Evolutionary conservation across 202 grass and related monocot genomes (phyloP).

Genomic region (Schoenoplectus triqueter): DNA sequence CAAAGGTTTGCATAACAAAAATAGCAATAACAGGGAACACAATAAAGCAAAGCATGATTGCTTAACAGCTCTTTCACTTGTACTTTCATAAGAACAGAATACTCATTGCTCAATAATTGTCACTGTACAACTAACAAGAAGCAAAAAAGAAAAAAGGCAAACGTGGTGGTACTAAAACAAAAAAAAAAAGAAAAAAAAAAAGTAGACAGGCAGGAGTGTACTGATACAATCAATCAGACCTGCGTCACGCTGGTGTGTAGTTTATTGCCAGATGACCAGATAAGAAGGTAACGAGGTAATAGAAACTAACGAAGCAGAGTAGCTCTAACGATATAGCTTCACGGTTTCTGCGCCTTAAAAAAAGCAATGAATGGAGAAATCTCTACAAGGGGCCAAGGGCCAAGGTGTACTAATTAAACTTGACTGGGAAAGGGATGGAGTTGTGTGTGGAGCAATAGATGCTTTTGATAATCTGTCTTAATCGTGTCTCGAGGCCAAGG

Average conservation of each 20-base stretch:
- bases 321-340: conserved; percentile 18
- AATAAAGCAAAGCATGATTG: conserved; percentile 12
- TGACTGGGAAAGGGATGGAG: conserved; percentile 24
- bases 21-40: conserved; percentile 27
- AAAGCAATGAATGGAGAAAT: neutral
- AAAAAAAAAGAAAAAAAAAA: neutral
- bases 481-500: conserved; percentile 30
- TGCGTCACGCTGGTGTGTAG: neutral
- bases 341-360: conserved; percentile 20
- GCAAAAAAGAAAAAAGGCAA: neutral
- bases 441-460: conserved; percentile 25
- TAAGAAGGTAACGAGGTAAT: conserved; percentile 20
- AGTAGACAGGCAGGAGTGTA: neutral
- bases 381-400: neutral
- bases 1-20: conserved; percentile 33
- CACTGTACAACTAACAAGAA: neutral
- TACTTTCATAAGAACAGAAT: neutral
- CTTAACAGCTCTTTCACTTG: conserved; percentile 2
- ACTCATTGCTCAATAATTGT: conserved; percentile 1
- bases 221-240: conserved; percentile 12
- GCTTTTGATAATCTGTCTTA: conserved; percentile 22
- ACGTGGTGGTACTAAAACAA: neutral
- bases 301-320: conserved; percentile 13
- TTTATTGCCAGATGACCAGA: neutral
- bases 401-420: neutral